Evolutionary conservation across 345 rosid genomes (phyloP), one percentile per base, ranked within the genome.

Genomic region (Dipteronia sinensis): DNA sequence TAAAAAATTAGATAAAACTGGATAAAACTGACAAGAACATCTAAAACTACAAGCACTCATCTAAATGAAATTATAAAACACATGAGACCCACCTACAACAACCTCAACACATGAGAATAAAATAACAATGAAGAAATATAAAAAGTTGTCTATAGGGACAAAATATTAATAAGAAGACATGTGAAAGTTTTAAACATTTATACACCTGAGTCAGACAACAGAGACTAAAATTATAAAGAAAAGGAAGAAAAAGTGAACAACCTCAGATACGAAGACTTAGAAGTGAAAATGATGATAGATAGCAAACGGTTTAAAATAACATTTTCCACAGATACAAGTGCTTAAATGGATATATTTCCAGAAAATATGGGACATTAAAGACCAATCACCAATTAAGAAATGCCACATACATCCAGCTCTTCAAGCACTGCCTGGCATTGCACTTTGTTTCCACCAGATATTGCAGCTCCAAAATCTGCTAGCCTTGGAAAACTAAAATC

Each of bases 381-480:
- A 69, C 64, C 31, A 7, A 38, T 27, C 67, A 73, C 44, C 44
- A 76, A 58, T 34, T 34, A 40, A 56, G 17, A 69, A n/a, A 66
- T 53, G 74, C 27, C 67, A 83, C 98, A 88, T 87, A 97, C 99
- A 88, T 97, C 99, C 53, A 97, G 87, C 90, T 97, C 99, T 83
- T 94, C 99, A 82, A 97, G 98, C 55, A 94, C 99, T 83, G 86
- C 84, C 86, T 94, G 98, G 81, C 92, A 85, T 72, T 91, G 97
- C 80, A 87, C 83, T 85, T 88, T 97, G 86, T 89, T 92, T 69
- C 93, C 98, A 25, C 98, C 98, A 58, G 97, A 92, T 89, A 97
- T 94, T 16, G 98, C 98, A 67, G 99, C 99, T 74, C 99, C 99
- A 82, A 97, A 97, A 90, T 97, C 99, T 34, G 99, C 98, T 79